Conservation (phyloP, 2,329 filamentous ascomycete genomes). For the Colletotrichum gloeosporioides region DNA sequence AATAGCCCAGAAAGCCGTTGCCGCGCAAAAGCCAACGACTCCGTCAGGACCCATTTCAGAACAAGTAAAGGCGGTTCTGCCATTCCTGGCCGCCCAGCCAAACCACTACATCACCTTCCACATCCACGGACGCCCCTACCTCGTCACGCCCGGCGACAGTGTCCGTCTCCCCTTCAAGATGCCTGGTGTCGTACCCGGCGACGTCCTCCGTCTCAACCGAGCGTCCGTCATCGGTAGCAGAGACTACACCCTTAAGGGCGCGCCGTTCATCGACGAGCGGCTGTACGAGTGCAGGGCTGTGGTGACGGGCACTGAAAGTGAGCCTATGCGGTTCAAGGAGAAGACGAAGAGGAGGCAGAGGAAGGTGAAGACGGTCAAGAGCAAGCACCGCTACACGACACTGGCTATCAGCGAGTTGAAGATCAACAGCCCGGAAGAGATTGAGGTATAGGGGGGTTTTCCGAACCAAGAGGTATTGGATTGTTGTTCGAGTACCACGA, state of each 20-base stretch:
- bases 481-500: slow-evolving; percentile 10
- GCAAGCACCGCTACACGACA: slow-evolving; percentile 91
- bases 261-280: slow-evolving; percentile 81
- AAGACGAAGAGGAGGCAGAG: slow-evolving; percentile 83
- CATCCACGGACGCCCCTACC: slow-evolving; percentile 81
- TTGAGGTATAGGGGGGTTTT: slow-evolving; percentile 29
- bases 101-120: slow-evolving; percentile 81
- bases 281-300: slow-evolving; percentile 86
- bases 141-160: slow-evolving; percentile 77
- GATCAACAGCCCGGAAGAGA: slow-evolving; percentile 55
- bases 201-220: slow-evolving; percentile 86
- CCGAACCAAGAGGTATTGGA: not conserved
- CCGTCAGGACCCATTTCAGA: slow-evolving; percentile 51
- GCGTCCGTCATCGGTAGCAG: slow-evolving; percentile 83
- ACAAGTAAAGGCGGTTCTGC: slow-evolving; percentile 67
- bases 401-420: slow-evolving; percentile 83
- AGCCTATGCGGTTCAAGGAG: slow-evolving; percentile 77
- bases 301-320: slow-evolving; percentile 83
- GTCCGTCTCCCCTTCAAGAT: slow-evolving; percentile 82
- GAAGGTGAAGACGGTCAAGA: slow-evolving; percentile 76
- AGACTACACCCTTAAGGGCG: slow-evolving; percentile 87
- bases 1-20: not conserved
- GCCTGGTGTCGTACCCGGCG: slow-evolving; percentile 78
- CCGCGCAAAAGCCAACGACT: not conserved
- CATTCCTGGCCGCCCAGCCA: slow-evolving; percentile 74